Evolutionary conservation across 495 filamentous ascomycete species (phyloP).

Genomic region (Annulohypoxylon bovei): DNA sequence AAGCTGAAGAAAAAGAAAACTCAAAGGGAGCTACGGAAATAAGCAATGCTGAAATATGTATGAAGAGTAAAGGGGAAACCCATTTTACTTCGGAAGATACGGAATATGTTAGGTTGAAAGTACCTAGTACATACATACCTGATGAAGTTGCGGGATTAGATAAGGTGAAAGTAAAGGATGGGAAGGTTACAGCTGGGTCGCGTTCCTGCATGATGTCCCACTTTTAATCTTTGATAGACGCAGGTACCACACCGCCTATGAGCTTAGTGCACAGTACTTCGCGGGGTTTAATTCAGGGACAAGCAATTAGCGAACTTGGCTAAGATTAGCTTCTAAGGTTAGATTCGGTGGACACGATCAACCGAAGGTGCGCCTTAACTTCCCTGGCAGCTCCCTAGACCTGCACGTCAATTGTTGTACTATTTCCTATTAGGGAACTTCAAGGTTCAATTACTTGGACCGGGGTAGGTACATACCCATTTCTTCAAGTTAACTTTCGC

Average conservation of each 20-base stretch:
- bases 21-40: no score
- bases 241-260: slow-evolving; percentile 26
- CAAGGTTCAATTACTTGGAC: neutral
- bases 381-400: neutral
- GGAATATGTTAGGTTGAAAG: no score
- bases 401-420: slow-evolving; percentile 1
- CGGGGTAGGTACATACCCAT: neutral
- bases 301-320: slow-evolving; percentile 6
- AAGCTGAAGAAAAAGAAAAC: neutral
- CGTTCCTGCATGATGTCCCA: slow-evolving; percentile 18
- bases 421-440: neutral
- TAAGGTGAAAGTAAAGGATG: neutral
- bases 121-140: neutral
- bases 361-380: slow-evolving; percentile 18
- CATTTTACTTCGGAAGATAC: neutral
- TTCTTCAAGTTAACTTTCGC: neutral
- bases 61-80: no score
- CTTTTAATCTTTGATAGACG: slow-evolving; percentile 16
- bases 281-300: slow-evolving; percentile 14
- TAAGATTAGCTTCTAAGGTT: slow-evolving; percentile 10
- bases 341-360: slow-evolving; percentile 26
- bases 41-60: neutral
- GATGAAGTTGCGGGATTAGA: neutral
- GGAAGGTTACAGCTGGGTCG: neutral
- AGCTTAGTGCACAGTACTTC: neutral